These are phyloP conservation scores for Penicillium taxi DNA, from an alignment of 495 filamentous ascomycete species.

Conservation along the genomic window DNA sequence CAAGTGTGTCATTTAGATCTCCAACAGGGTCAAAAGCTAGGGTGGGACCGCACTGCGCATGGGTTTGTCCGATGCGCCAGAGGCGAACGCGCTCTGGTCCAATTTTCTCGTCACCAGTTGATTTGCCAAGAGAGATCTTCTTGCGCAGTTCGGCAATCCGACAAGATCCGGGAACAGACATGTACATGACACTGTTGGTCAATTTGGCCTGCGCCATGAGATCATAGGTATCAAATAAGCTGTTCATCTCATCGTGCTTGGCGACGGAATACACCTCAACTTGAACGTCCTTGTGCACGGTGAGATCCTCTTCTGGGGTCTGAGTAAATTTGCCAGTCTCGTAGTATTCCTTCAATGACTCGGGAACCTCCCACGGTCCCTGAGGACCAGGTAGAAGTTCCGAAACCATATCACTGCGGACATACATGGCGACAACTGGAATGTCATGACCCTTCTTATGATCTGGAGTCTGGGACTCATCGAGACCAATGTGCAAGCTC, in stretches of 20 bases:
- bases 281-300: slow-evolving; percentile 22
- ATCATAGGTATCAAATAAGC: slow-evolving; percentile 39
- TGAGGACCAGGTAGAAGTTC: slow-evolving; percentile 38
- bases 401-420: slow-evolving; percentile 44
- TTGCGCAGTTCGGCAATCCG: slow-evolving; percentile 37
- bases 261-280: slow-evolving; percentile 36
- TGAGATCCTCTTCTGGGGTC: slow-evolving; percentile 7
- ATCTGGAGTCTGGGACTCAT: slow-evolving; percentile 26
- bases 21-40: slow-evolving; percentile 31
- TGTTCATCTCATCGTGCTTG: slow-evolving; percentile 28
- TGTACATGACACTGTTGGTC: slow-evolving; percentile 31
- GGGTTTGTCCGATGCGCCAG: slow-evolving; percentile 38
- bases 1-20: slow-evolving; percentile 28
- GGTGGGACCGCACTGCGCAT: slow-evolving; percentile 28
- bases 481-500: slow-evolving; percentile 45
- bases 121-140: slow-evolving; percentile 32
- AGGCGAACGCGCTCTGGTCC: slow-evolving; percentile 34
- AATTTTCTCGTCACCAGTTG: slow-evolving; percentile 14
- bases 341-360: slow-evolving; percentile 32
- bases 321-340: slow-evolving; percentile 23
- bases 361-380: slow-evolving; percentile 33
- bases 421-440: slow-evolving; percentile 50
- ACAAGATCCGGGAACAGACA: slow-evolving; percentile 32
- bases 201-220: slow-evolving; percentile 39
- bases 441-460: slow-evolving; percentile 49